Evolutionary conservation across 495 filamentous ascomycete genomes (phyloP).

Genomic region (Tirmania nivea): DNA sequence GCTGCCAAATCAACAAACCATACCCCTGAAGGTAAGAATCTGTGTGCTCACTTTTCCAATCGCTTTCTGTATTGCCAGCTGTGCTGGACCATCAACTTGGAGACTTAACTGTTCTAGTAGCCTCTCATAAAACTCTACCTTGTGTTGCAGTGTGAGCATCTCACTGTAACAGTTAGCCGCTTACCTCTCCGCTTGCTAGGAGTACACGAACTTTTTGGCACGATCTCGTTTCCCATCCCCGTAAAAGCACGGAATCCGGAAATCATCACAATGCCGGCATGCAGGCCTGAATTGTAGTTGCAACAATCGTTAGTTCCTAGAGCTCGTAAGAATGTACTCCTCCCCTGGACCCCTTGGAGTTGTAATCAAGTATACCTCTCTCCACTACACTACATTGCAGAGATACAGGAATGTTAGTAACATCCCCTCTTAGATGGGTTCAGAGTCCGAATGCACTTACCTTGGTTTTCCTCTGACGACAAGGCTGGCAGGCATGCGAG

Average conservation of each 20-base stretch:
- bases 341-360: not conserved
- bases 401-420: not conserved
- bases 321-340: too few relatives aligned
- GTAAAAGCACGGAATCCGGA: conserved; percentile 31
- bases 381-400: conserved; percentile 1
- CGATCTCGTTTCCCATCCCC: conserved; percentile 36
- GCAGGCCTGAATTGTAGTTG: conserved; percentile 14
- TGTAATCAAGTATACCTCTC: not conserved
- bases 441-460: conserved; percentile 24
- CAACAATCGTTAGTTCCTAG: too few relatives aligned
- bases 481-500: conserved; percentile 19
- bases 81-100: conserved; percentile 28
- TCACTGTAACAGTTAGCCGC: conserved; percentile 13
- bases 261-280: conserved; percentile 34
- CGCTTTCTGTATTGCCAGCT: conserved; percentile 25
- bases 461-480: conserved; percentile 31
- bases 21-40: too few relatives aligned
- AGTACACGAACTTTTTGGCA: conserved; percentile 27
- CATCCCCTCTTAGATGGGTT: not conserved
- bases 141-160: conserved; percentile 28
- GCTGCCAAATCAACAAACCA: too few relatives aligned
- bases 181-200: not conserved
- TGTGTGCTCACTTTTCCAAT: conserved; percentile 11
- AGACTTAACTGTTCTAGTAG: conserved; percentile 20
- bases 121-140: conserved; percentile 28